phyloP scores from a whole-genome alignment of 1,284 basidiomycete genomes.

The Schizophyllum amplum region DNA sequence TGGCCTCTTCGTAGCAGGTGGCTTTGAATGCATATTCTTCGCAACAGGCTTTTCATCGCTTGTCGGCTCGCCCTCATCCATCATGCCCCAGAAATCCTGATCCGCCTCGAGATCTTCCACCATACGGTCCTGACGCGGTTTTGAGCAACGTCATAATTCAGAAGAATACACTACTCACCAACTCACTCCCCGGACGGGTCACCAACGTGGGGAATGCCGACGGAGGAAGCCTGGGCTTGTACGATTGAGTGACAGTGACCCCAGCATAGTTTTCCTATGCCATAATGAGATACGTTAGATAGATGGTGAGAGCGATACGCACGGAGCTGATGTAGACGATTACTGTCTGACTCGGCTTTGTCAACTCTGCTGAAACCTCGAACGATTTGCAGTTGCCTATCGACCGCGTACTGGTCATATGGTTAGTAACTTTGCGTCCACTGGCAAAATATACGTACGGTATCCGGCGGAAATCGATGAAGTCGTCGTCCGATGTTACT shows the following conservation, averaged over 20 bases:
- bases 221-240: constrained; percentile 48
- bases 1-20: constrained; percentile 34
- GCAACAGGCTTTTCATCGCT: neutral
- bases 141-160: neutral
- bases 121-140: neutral
- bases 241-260: constrained; percentile 37
- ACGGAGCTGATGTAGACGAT: constrained; percentile 60
- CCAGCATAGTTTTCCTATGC: constrained; percentile 64
- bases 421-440: constrained; percentile 5
- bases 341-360: constrained; percentile 69
- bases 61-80: constrained; percentile 36
- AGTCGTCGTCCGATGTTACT: constrained; percentile 60
- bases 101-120: neutral
- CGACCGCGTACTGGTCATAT: constrained; percentile 49
- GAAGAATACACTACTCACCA: constrained; percentile 29
- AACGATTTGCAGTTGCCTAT: constrained; percentile 53
- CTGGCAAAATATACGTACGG: constrained; percentile 35
- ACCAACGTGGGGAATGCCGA: constrained; percentile 54
- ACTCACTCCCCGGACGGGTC: constrained; percentile 58
- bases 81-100: constrained; percentile 32
- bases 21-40: constrained; percentile 53
- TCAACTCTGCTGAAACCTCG: constrained; percentile 44
- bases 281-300: neutral
- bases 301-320: constrained; percentile 9
- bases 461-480: constrained; percentile 71